These are phyloP conservation scores for Boletus huronensis DNA, from an alignment of 768 basidiomycete species.

Conservation along the genomic window DNA sequence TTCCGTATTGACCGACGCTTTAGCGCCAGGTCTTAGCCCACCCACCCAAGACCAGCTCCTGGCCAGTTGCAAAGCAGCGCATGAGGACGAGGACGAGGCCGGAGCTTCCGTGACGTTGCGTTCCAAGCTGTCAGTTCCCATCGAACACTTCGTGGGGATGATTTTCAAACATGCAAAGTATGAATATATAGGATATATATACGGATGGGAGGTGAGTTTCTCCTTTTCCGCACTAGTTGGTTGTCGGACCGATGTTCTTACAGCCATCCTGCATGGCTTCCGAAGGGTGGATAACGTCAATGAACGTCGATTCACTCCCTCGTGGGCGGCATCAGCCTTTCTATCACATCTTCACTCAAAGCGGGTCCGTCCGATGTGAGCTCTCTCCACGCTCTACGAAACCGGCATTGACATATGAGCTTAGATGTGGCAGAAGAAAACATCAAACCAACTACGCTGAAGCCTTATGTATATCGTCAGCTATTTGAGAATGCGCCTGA, in stretches of 20 bases:
- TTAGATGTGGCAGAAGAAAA: constrained; percentile 39
- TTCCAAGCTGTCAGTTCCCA: constrained; percentile 18
- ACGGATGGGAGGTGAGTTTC: constrained; percentile 46
- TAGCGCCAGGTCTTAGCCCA: constrained; percentile 34
- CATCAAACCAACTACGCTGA: constrained; percentile 22
- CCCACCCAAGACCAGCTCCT: constrained; percentile 27
- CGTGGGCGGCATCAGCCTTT: constrained; percentile 49
- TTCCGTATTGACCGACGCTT: constrained; percentile 38
- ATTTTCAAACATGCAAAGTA: constrained; percentile 40
- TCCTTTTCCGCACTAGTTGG: neutral
- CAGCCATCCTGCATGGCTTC: constrained; percentile 37
- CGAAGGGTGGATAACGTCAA: constrained; percentile 42
- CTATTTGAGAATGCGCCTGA: constrained; percentile 26
- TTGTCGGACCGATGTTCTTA: neutral
- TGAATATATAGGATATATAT: constrained; percentile 42
- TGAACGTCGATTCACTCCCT: constrained; percentile 39
- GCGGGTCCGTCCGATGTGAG: constrained; percentile 39
- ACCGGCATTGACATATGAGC: constrained; percentile 1
- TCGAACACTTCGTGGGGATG: constrained; percentile 50
- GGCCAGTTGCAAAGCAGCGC: constrained; percentile 27
- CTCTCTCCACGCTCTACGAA: neutral
- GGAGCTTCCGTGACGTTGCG: constrained; percentile 27
- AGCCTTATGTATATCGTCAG: constrained; percentile 15
- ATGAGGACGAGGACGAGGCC: constrained; percentile 31
- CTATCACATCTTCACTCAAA: constrained; percentile 38